Conservation (phyloP, 352 stramenopile species). For the Thraustotheca clavata region DNA sequence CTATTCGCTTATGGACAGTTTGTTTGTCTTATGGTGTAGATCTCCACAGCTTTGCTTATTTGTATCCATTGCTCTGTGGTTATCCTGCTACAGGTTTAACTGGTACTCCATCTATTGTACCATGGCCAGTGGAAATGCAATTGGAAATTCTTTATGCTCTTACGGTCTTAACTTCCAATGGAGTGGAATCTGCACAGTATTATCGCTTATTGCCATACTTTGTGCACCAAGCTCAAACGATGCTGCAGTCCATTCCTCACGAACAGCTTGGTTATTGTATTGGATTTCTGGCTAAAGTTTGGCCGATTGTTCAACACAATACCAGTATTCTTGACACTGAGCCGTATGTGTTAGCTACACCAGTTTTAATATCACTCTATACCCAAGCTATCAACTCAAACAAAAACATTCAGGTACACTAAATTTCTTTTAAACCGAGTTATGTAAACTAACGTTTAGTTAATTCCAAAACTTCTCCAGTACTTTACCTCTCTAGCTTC, state of each 20-base stretch:
- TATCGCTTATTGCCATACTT: conserved; percentile 14
- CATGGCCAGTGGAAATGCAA: conserved; percentile 14
- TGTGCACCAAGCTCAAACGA: conserved; percentile 1
- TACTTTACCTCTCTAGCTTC: not conserved
- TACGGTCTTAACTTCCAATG: not conserved
- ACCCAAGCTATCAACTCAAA: not conserved
- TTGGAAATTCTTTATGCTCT: conserved; percentile 4
- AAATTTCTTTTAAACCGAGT: not conserved
- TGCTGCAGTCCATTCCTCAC: not conserved
- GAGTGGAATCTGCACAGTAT: not conserved
- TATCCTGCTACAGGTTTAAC: conserved; percentile 25
- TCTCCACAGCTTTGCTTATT: conserved; percentile 58
- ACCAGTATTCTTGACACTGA: not conserved
- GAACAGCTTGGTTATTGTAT: not conserved
- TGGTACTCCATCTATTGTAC: not conserved
- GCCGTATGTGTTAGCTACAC: not conserved
- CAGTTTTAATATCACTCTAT: not conserved
- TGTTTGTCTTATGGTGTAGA: conserved; percentile 55
- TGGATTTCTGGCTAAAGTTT: not conserved
- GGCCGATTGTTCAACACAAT: not conserved
- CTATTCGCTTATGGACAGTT: conserved; percentile 51
- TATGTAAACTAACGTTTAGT: not conserved
- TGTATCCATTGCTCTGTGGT: conserved; percentile 45
- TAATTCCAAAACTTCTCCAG: not conserved
- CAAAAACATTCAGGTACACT: not conserved